A percentile compares a stretch with the other conserved stretches of the same genome.
phyloP scores from a whole-genome alignment of 2,329 filamentous ascomycete genomes.

The Hypoxylon sp. region DNA sequence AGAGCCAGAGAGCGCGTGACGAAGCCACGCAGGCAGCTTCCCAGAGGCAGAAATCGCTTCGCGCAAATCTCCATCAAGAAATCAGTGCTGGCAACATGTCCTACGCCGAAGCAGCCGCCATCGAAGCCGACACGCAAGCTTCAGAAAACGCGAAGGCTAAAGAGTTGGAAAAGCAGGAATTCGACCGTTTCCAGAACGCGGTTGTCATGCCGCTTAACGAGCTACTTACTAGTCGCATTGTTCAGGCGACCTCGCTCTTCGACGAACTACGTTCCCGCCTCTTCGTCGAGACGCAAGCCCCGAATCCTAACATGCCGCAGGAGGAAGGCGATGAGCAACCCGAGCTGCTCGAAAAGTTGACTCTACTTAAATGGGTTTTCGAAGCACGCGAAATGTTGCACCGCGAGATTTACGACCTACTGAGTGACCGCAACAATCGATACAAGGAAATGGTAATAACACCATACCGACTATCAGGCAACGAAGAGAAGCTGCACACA shows the following conservation, averaged over 20 bases:
- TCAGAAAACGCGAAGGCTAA: constrained; percentile 80
- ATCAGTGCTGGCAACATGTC: constrained; percentile 83
- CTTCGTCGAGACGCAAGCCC: constrained; percentile 77
- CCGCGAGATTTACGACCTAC: constrained; percentile 85
- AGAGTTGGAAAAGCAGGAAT: constrained; percentile 82
- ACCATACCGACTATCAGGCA: constrained; percentile 82
- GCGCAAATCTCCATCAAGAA: constrained; percentile 82
- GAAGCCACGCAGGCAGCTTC: constrained; percentile 66
- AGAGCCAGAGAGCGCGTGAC: constrained; percentile 70
- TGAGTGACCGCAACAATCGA: constrained; percentile 86
- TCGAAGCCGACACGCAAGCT: constrained; percentile 80
- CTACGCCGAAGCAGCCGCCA: constrained; percentile 85
- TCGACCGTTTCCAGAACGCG: constrained; percentile 85
- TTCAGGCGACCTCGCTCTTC: constrained; percentile 81
- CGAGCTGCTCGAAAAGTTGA: constrained; percentile 93
- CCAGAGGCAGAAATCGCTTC: constrained; percentile 74
- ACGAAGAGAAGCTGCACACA: constrained; percentile 83
- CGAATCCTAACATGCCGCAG: constrained; percentile 85
- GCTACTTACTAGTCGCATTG: constrained; percentile 81
- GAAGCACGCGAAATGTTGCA: constrained; percentile 92
- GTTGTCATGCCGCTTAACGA: constrained; percentile 89
- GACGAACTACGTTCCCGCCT: constrained; percentile 80
- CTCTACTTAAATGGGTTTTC: constrained; percentile 96
- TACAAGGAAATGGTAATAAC: constrained; percentile 87
- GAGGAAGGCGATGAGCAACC: constrained; percentile 97